Evolutionary conservation across 768 basidiomycete genomes (phyloP), one percentile per base, ranked within the genome.

Genomic region (Scleroderma citrinum): DNA sequence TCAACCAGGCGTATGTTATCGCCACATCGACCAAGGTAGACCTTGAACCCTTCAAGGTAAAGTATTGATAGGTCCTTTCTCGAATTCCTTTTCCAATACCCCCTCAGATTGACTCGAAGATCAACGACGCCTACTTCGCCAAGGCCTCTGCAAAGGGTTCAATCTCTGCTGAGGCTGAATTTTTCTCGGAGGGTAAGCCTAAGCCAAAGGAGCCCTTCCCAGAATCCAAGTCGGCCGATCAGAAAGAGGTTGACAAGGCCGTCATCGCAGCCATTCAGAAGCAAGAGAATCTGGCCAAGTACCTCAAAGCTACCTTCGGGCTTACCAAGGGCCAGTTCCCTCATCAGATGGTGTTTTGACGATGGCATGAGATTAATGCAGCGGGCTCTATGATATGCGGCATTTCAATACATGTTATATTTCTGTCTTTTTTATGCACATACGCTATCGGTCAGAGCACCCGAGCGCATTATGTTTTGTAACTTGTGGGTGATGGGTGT

Each of bases 1-100:
- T 99, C 52, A 95, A 93, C 77, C 95, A 97, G 76, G 92, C 96
- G 48, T 99, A 99, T 68, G 92, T 94, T 54, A 98, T 99, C 64
- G 92, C 95, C 50, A 99, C 96, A 51, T 93, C 93, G 49, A 97
- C 96, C 59, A 92, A 85, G 73, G 71, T 98, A 58, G 88, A 95
- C 56, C 69, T 97, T 50, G 77, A 74, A 23, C 78, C 74, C 50
- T 73, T 89, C 68, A 80, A 80, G 75, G 92, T 92, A 61, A 55
- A 75, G 43, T 21, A 31, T 49, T 37, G 2, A n/a, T 17, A 2
- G 19, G 32, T 20, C 23, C n/a, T 2, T 23, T 24, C 6, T 21
- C 42, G 38, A n/a, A 35, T 20, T 7, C 46, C 7, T n/a, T 35
- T 32, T 23, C 46, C 39, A 54, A 47, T 48, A 31, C 41, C 39